Evolutionary conservation across 768 basidiomycete genomes (phyloP), one percentile per base, ranked within the genome.

Genomic region (Pisolithus marmoratus): DNA sequence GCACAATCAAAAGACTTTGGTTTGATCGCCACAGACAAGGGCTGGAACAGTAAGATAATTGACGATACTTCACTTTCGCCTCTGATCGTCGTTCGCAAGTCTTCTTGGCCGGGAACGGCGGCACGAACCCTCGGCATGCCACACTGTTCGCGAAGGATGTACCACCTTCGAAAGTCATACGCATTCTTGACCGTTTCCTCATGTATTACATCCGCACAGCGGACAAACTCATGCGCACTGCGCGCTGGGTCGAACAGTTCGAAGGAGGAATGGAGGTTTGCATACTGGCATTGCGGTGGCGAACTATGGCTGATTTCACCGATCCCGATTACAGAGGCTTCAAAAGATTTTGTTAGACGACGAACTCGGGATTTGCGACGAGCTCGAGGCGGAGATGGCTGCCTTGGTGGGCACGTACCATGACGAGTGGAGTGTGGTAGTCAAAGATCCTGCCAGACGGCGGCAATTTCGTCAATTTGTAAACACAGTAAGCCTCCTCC

Each of bases 1-100:
- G 86, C 87, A 2, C 87, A 90, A 58, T 71, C 71, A 12, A 85
- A 81, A 61, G 85, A 88, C 63, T 90, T 88, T 58, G 86, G 86
- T 12, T 66, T 87, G 37, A 88, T 88, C 51, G 86, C 85, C 1
- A 86, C 84, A 0, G 82, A 81, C 66, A 87, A 88, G 65, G 86
- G 86, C n/a, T 88, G 85, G 84, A 87, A 88, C 58, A 63, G 76
- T 80, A 55, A 53, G 72, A 15, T 22, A 12, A 24, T 54, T 51
- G 12, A 34, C 26, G 51, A 19, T 27, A 14, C 55, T 17, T 23
- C 43, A 14, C 47, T 12, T 50, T 38, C 42, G 19, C 12, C 27
- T 20, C 43, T 46, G 6, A 48, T 38, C 23, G 22, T 59, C 54
- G 41, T 24, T 37, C 8, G 14, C 42, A 47, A 78, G 79, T 85